Conservation (phyloP, 1,284 basidiomycete species). For the Spongispora temasekensis region DNA sequence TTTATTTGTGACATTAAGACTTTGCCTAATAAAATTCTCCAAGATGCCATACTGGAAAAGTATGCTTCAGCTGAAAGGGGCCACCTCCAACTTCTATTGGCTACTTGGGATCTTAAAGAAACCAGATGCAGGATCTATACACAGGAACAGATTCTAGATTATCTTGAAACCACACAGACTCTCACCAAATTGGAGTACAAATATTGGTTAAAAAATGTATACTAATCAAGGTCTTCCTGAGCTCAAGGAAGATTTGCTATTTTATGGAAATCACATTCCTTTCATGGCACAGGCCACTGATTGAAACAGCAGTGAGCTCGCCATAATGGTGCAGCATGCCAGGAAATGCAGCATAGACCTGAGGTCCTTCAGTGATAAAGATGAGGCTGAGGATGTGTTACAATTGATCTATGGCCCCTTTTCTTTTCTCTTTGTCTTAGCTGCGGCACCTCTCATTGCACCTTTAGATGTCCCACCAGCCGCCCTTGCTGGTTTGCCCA, state of each 20-base stretch:
- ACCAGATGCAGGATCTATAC: neutral
- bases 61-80: neutral
- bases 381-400: too few relatives aligned
- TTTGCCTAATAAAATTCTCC: neutral
- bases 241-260: neutral
- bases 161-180: neutral
- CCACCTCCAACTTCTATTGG: neutral
- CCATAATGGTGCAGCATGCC: neutral
- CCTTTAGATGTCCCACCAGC: too few relatives aligned
- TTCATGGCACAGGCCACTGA: neutral
- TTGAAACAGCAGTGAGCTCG: neutral
- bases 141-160: neutral
- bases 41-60: neutral
- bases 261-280: neutral
- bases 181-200: neutral
- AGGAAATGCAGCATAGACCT: neutral
- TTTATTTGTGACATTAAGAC: neutral
- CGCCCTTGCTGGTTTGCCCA: too few relatives aligned
- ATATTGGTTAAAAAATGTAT: neutral
- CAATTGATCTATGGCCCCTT: too few relatives aligned
- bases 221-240: neutral
- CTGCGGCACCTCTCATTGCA: too few relatives aligned
- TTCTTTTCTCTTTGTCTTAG: too few relatives aligned
- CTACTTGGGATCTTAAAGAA: neutral
- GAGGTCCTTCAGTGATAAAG: neutral